Base-by-base conservation (phyloP, 225 moss, liverwort and hornwort genomes). In the Thuidium tamariscinum region DNA sequence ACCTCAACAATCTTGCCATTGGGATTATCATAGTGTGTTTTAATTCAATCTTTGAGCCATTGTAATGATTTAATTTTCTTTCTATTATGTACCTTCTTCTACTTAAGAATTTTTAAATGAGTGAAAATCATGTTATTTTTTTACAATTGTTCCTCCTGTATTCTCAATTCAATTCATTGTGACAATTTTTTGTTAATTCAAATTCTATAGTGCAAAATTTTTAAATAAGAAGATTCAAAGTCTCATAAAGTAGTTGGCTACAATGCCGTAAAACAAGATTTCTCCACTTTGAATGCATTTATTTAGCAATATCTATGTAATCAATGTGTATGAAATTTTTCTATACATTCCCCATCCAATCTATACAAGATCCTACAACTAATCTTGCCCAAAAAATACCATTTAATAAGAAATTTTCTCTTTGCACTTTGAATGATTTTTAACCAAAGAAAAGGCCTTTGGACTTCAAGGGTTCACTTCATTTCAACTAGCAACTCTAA, bases 401-500 rank as follows among this genome's bases (percentile, higher is more conserved):
- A 18, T 34, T 17, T 16, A 2, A 9, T 17, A 34, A 9, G 8
- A n/a, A n/a, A n/a, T 34, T 64, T 64, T 4, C 5, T 34, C 4
- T 17, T 65, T 19, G n/a, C 3, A n/a, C n/a, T 65, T 5, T 10
- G 19, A 18, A 0, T 0, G 0, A 7, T 1, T 32, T 8, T 4
- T 64, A 16, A 8, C 7, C 13, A 4, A 62, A 3, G 32, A 32
- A 62, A 16, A 32, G 34, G 34, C 18, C 34, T 18, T 5, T 0
- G 3, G 5, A 34, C 17, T 19, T 3, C 3, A 34, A 3, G 6
- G 0, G 11, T 21, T 20, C 5, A 21, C 36, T 7, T 39, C 39
- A 25, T 23, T 20, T 39, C 8, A 8, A 68, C 7, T 39, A 27
- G 9, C 16, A 27, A 42, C 27, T 16, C 42, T 26, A 70, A 16